Conservation (phyloP, 1,284 basidiomycete genomes). For the Trichosporon ovoides region DNA sequence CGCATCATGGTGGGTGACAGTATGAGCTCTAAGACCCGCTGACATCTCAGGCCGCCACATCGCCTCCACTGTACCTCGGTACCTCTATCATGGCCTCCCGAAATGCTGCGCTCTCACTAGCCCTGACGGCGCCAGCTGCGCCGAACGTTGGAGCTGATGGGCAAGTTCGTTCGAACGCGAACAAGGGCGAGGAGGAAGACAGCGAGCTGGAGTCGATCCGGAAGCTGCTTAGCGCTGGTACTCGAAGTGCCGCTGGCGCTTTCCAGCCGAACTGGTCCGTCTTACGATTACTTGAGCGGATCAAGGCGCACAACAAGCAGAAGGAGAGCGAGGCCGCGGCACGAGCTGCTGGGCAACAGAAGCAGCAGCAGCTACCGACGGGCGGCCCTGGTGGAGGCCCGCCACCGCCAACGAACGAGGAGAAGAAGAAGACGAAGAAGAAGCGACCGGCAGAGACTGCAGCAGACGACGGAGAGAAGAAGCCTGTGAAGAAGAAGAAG, state of each 20-base stretch:
- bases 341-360: slow-evolving; percentile 9
- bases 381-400: background rate
- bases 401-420: slow-evolving; percentile 28
- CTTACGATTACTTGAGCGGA: slow-evolving; percentile 32
- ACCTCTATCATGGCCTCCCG: slow-evolving; percentile 46
- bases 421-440: slow-evolving; percentile 19
- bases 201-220: slow-evolving; percentile 33
- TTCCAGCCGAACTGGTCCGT: slow-evolving; percentile 43
- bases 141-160: slow-evolving; percentile 40
- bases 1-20: slow-evolving; percentile 45
- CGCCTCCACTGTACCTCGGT: slow-evolving; percentile 48
- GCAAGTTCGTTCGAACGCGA: slow-evolving; percentile 20
- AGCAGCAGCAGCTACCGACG: background rate
- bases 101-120: slow-evolving; percentile 44
- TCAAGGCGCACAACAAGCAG: slow-evolving; percentile 19
- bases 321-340: slow-evolving; percentile 17
- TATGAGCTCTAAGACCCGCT: background rate
- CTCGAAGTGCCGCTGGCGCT: slow-evolving; percentile 5
- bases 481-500: slow-evolving; percentile 16
- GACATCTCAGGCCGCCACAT: slow-evolving; percentile 43
- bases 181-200: slow-evolving; percentile 18
- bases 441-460: slow-evolving; percentile 10
- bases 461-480: slow-evolving; percentile 9
- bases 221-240: slow-evolving; percentile 35
- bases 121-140: slow-evolving; percentile 41